Conservation (phyloP, 164 flowering plant species). For the Dillenia suffruticosa region DNA sequence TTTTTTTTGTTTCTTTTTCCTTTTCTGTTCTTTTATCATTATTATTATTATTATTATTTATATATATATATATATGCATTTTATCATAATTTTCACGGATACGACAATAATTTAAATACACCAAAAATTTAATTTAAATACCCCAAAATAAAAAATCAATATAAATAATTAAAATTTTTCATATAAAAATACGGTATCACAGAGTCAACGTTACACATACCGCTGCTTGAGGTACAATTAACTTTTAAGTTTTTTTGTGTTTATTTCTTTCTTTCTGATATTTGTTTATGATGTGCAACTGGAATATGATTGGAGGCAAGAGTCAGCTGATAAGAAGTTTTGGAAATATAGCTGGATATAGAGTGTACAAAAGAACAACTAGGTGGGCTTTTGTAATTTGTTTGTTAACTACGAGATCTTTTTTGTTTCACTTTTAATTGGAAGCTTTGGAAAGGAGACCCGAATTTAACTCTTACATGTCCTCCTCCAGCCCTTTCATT, state of each 20-base stretch:
- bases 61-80: too few species aligned
- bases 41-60: too few species aligned
- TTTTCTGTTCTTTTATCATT: too few species aligned
- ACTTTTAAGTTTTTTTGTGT: background rate
- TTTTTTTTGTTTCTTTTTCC: too few species aligned
- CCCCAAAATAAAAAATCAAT: too few species aligned
- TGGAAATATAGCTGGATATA: constrained; percentile 56
- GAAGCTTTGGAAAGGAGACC: background rate
- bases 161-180: too few species aligned
- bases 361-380: constrained; percentile 61
- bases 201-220: too few species aligned
- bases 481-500: constrained; percentile 72
- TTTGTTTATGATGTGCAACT: constrained; percentile 13
- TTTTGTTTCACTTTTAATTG: background rate
- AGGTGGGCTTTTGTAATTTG: constrained; percentile 38
- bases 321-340: constrained; percentile 84
- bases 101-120: too few species aligned
- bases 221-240: constrained; percentile 80
- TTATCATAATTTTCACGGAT: too few species aligned
- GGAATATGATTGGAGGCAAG: constrained; percentile 36
- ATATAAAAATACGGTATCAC: too few species aligned
- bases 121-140: too few species aligned
- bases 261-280: background rate
- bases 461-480: constrained; percentile 5
- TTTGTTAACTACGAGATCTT: too few species aligned